A percentile compares a stretch with the other conserved stretches of the same genome.
phyloP scores from a whole-genome alignment of 192 early-diverging fungal species.

The Phycomyces nitens region DNA sequence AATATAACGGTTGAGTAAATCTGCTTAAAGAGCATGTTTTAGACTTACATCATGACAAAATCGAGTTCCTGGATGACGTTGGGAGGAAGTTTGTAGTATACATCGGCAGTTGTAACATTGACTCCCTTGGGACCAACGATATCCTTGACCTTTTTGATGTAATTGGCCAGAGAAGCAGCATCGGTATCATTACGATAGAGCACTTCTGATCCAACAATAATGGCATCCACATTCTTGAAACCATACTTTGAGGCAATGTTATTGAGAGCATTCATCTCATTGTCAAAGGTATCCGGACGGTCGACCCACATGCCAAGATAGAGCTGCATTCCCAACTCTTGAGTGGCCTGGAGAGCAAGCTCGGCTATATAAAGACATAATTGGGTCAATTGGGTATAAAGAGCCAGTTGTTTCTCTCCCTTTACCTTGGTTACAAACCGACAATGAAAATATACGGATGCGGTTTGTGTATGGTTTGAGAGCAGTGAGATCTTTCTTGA shows the following conservation, averaged over 20 bases:
- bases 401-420: no score
- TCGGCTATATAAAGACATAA: constrained; percentile 20
- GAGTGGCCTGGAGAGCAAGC: constrained; percentile 49
- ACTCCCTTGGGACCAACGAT: constrained; percentile 36
- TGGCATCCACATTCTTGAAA: constrained; percentile 38
- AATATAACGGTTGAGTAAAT: no score
- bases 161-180: constrained; percentile 38
- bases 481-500: constrained; percentile 44
- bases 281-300: constrained; percentile 38
- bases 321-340: constrained; percentile 46
- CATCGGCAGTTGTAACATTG: constrained; percentile 52
- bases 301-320: constrained; percentile 59
- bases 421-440: constrained; percentile 52
- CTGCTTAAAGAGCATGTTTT: no score
- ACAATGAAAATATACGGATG: constrained; percentile 47
- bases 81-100: constrained; percentile 44
- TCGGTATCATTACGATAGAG: constrained; percentile 53
- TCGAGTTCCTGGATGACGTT: constrained; percentile 47
- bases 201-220: constrained; percentile 60
- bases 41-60: constrained; percentile 56
- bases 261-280: constrained; percentile 43
- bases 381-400: no score
- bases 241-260: constrained; percentile 40
- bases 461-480: constrained; percentile 47
- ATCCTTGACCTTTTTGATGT: constrained; percentile 42